A percentile compares a stretch with the other conserved stretches of the same genome.
Conservation (phyloP, 2,329 filamentous ascomycete species). For the Phaeomoniella chlamydospora region DNA sequence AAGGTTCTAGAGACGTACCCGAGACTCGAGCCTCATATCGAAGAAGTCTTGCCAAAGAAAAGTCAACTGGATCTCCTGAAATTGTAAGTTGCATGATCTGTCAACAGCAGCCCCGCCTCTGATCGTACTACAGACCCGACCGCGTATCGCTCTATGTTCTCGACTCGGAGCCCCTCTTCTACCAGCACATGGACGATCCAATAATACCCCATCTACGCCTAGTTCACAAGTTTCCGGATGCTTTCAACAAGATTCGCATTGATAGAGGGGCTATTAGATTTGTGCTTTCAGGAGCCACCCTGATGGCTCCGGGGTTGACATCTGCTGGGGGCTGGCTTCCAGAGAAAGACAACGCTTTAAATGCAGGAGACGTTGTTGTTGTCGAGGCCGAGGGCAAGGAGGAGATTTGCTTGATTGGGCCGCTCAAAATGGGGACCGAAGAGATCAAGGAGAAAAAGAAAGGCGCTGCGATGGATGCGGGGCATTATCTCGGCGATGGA, state of each 20-base stretch:
- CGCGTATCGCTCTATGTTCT: constrained; percentile 79
- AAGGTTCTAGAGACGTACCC: constrained; percentile 77
- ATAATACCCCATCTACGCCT: constrained; percentile 79
- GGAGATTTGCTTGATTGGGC: constrained; percentile 76
- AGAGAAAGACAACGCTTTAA: constrained; percentile 44
- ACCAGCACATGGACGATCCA: constrained; percentile 63
- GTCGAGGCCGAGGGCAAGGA: constrained; percentile 88
- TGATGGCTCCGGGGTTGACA: constrained; percentile 93
- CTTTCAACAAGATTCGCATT: constrained; percentile 74
- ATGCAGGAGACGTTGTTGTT: constrained; percentile 71
- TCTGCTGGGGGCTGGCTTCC: constrained; percentile 70
- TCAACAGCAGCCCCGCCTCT: background rate
- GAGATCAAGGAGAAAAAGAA: constrained; percentile 93
- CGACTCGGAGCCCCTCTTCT: constrained; percentile 69
- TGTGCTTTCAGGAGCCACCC: constrained; percentile 78
- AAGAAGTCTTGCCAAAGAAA: constrained; percentile 92
- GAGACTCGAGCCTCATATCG: constrained; percentile 71
- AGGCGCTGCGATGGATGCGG: constrained; percentile 83
- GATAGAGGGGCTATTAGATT: constrained; percentile 95
- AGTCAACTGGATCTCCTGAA: constrained; percentile 81
- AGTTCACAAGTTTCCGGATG: constrained; percentile 76
- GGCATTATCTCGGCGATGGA: constrained; percentile 87
- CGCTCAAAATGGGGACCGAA: constrained; percentile 69
- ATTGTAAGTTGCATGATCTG: constrained; percentile 34
- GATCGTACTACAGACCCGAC: constrained; percentile 46